Conservation (phyloP, 257 asterid genomes). For the Orobanche coerulescens region DNA sequence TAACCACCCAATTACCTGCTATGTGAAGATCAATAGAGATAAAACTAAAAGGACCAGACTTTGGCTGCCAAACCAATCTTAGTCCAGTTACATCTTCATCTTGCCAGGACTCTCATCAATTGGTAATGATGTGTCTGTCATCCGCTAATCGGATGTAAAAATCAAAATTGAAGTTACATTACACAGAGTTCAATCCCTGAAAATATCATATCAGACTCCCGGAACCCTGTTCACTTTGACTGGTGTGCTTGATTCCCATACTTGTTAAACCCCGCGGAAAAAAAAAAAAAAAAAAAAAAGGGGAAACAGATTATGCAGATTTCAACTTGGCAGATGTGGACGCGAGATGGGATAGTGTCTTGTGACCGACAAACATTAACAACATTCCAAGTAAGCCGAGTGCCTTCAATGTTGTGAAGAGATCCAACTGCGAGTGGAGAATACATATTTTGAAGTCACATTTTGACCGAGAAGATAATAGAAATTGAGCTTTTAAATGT, state of each 20-base stretch:
- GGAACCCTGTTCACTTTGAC: constrained; percentile 15
- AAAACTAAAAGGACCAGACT: background rate
- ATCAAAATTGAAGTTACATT: constrained; percentile 25
- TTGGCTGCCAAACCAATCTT: background rate
- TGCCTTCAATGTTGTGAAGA: constrained; percentile 79
- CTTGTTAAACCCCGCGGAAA: constrained; percentile 2
- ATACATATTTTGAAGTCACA: background rate
- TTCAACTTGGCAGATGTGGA: constrained; percentile 74
- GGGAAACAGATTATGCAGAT: constrained; percentile 35
- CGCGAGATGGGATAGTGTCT: constrained; percentile 84
- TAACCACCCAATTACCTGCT: constrained; percentile 12
- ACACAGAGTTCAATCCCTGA: constrained; percentile 21
- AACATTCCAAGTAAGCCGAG: constrained; percentile 79
- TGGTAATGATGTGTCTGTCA: background rate
- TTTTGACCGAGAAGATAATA: too few species aligned
- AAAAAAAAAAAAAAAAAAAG: too few species aligned
- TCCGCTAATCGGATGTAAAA: constrained; percentile 24
- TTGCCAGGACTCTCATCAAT: constrained; percentile 19
- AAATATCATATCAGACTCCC: constrained; percentile 25
- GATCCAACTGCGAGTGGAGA: constrained; percentile 62
- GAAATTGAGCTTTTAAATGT: too few species aligned
- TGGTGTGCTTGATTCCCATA: constrained; percentile 11
- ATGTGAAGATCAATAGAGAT: background rate
- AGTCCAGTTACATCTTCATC: constrained; percentile 7
- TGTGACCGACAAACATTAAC: constrained; percentile 87